Percentiles rank a stretch among this genome's conserved stretches.
Conservation (phyloP, 2,329 filamentous ascomycete genomes). For the Cladorrhinum sp. region DNA sequence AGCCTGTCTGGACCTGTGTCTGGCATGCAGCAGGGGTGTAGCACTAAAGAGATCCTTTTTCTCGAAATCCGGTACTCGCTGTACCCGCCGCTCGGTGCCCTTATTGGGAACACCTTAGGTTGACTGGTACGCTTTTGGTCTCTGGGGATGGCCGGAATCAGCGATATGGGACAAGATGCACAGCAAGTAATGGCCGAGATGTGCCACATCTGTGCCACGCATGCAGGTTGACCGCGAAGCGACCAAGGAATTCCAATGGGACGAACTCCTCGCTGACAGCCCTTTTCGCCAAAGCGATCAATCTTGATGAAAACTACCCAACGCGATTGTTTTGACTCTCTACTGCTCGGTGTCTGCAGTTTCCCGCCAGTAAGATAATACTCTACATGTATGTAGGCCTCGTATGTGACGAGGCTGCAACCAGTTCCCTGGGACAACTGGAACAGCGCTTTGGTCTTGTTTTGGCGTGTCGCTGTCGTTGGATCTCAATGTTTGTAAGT, state of each 20-base stretch:
- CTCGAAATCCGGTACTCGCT: conserved; percentile 9
- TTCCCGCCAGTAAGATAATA: too few species aligned
- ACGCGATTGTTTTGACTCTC: too few species aligned
- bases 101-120: conserved; percentile 5
- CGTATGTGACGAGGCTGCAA: not conserved
- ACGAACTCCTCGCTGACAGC: not conserved
- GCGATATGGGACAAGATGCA: conserved; percentile 7
- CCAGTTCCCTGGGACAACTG: not conserved
- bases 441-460: not conserved
- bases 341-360: not conserved
- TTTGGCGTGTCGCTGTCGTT: not conserved
- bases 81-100: not conserved
- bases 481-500: not conserved
- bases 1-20: conserved; percentile 28
- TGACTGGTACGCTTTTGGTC: not conserved
- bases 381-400: too few species aligned
- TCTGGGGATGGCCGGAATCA: conserved; percentile 17
- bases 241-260: conserved; percentile 18
- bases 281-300: not conserved
- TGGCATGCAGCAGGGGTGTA: conserved; percentile 27
- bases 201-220: conserved; percentile 24
- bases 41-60: conserved; percentile 10
- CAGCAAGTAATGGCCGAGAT: not conserved
- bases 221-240: conserved; percentile 16
- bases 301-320: too few species aligned